Base-by-base conservation (phyloP, 805 yeast genomes). In the Saccharomycopsis guyanensis region DNA sequence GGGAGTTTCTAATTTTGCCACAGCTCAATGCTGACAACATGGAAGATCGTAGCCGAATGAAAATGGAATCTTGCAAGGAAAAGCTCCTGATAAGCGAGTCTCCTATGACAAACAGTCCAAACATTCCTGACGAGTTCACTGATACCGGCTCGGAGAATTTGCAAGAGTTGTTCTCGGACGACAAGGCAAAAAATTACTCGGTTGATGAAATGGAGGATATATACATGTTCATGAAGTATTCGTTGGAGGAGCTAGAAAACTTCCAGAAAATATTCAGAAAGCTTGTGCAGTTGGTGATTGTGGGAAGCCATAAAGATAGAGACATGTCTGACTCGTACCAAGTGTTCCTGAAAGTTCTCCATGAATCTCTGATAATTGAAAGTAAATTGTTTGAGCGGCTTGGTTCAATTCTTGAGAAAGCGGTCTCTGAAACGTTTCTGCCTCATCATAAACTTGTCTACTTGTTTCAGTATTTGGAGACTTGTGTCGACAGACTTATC, bases 151-250 rank as follows among this genome's bases (percentile, higher is more conserved):
- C 39, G 6, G 50, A 43, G 3, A 27, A 56, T 4, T 43, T 59
- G 34, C 43, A 45, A 34, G 65, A 61, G 27, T 37, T 62, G n/a
- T 29, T 50, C 36, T 54, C 46, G 27, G 4, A 59, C 4, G 45
- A 52, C 8, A 40, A 40, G 10, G 31, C 49, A 2, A 45, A 50
- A 5, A 44, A 37, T 3, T 52, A 52, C 19, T 34, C 48, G 3
- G 40, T 40, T 2, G 57, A 54, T 38, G 62, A 56, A 68, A 42
- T 50, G 10, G 46, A 43, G 18, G 53, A 50, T 13, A 70, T 71
- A 45, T 69, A 65, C 37, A 64, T 64, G 12, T 76, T 76, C 52
- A 53, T 75, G 16, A 62, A 61, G 15, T 74, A 63, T 51, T 66
- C 79, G 0, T 48, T 58, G n/a, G 57, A 59, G 3, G 78, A 75